phyloP scores from a whole-genome alignment of 2,329 filamentous ascomycete species.

The Apiospora pterosperma region DNA sequence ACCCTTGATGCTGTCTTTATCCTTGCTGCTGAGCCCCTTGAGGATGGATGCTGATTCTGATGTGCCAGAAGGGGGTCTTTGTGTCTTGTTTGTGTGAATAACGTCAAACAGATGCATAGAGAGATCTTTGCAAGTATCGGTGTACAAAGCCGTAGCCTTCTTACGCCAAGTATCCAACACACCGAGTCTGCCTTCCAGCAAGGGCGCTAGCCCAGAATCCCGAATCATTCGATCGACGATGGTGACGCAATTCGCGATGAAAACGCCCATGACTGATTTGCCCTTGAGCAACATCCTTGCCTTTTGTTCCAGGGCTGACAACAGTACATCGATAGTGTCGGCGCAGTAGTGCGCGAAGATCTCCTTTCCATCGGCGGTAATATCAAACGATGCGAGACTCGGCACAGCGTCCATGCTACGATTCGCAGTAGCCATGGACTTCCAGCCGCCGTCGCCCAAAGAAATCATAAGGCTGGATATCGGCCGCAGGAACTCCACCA shows the following conservation, averaged over 20 bases:
- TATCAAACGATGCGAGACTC: slow-evolving; percentile 76
- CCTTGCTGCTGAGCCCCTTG: slow-evolving; percentile 80
- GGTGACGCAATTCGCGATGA: slow-evolving; percentile 83
- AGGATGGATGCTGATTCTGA: slow-evolving; percentile 82
- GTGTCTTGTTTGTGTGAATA: slow-evolving; percentile 77
- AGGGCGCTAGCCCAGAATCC: slow-evolving; percentile 70
- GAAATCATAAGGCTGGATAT: slow-evolving; percentile 89
- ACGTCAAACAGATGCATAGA: slow-evolving; percentile 84
- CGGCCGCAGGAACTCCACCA: slow-evolving; percentile 83
- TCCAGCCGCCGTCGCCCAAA: slow-evolving; percentile 90
- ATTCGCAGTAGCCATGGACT: slow-evolving; percentile 45
- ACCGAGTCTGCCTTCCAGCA: slow-evolving; percentile 64
- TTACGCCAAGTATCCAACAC: slow-evolving; percentile 84
- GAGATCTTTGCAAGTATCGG: slow-evolving; percentile 84
- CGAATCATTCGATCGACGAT: slow-evolving; percentile 82
- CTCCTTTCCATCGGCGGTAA: slow-evolving; percentile 81
- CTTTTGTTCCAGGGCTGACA: slow-evolving; percentile 72
- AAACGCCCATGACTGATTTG: slow-evolving; percentile 79
- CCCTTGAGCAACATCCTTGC: slow-evolving; percentile 69
- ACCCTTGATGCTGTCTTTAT: slow-evolving; percentile 93
- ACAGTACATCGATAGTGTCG: slow-evolving; percentile 81
- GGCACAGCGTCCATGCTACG: slow-evolving; percentile 62
- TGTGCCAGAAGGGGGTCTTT: slow-evolving; percentile 69
- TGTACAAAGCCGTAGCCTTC: slow-evolving; percentile 76
- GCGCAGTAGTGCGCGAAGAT: slow-evolving; percentile 87